phyloP scores from a whole-genome alignment of 148 eudicot species.

The Heliosperma pusillum region DNA sequence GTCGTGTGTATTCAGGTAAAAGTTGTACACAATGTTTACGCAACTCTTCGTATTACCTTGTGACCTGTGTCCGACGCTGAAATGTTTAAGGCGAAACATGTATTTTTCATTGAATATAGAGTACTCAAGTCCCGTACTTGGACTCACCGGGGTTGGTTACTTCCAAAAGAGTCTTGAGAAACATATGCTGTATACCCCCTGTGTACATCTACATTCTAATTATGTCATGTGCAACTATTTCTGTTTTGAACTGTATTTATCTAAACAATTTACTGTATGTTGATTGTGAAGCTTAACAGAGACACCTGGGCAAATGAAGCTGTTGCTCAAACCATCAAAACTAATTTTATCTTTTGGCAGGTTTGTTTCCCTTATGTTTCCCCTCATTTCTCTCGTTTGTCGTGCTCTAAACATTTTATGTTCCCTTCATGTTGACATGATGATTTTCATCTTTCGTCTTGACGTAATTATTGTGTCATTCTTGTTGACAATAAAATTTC shows the following conservation, averaged over 20 bases:
- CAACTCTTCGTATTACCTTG: neutral
- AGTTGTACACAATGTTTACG: no score
- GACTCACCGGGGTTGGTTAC: neutral
- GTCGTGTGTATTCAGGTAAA: neutral
- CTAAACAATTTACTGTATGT: constrained; percentile 16
- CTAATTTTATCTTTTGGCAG: constrained; percentile 97
- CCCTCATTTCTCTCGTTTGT: neutral
- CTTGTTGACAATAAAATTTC: neutral
- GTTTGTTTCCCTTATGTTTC: constrained; percentile 24
- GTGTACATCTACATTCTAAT: neutral
- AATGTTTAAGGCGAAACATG: no score
- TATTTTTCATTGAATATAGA: no score
- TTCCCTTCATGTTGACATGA: neutral
- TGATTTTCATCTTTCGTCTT: neutral
- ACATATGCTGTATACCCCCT: neutral
- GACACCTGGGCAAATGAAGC: constrained; percentile 99
- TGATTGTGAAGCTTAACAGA: constrained; percentile 71
- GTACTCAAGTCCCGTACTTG: neutral
- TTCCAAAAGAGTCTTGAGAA: neutral
- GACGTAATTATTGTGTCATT: neutral
- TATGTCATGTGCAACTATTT: constrained; percentile 1
- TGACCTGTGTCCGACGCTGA: no score
- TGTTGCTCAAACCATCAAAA: constrained; percentile 83
- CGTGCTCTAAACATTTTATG: neutral
- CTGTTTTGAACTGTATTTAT: constrained; percentile 6